These are phyloP conservation scores for Lentinula boryana DNA, from an alignment of 768 basidiomycete genomes.

Conservation along the genomic window DNA sequence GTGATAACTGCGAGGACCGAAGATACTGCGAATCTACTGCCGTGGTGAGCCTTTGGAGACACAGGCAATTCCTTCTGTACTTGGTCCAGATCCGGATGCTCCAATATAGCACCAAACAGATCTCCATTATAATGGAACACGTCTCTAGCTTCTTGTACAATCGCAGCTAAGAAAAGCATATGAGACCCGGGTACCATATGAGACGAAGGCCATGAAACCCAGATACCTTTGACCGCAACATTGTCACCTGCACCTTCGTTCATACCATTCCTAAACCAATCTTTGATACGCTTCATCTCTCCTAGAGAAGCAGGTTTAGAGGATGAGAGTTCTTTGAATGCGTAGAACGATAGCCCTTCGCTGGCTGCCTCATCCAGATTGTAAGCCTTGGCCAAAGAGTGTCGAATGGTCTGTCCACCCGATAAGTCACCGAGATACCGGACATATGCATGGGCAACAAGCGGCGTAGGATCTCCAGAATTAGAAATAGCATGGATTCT, in stretches of 20 bases:
- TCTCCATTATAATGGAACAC: conserved; percentile 45
- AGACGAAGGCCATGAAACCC: background rate
- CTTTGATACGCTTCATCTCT: conserved; percentile 69
- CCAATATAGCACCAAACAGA: conserved; percentile 34
- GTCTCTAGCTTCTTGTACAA: conserved; percentile 40
- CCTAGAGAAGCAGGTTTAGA: conserved; percentile 40
- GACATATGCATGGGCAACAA: conserved; percentile 79
- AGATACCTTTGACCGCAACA: conserved; percentile 33
- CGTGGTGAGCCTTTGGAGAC: background rate
- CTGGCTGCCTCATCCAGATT: conserved; percentile 45
- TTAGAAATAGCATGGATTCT: conserved; percentile 46
- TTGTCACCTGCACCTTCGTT: conserved; percentile 40
- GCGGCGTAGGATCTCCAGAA: conserved; percentile 37
- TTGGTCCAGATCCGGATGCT: conserved; percentile 10
- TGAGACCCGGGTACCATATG: background rate
- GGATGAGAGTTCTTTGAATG: conserved; percentile 53
- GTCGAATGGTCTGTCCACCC: conserved; percentile 68
- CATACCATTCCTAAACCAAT: conserved; percentile 59
- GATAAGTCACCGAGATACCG: conserved; percentile 78
- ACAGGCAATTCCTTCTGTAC: conserved; percentile 17
- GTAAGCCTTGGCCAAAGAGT: conserved; percentile 62
- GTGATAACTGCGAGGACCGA: conserved; percentile 29
- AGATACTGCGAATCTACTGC: conserved; percentile 13
- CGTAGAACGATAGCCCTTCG: conserved; percentile 60
- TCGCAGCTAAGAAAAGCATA: conserved; percentile 24